phyloP scores from a whole-genome alignment of 2,329 filamentous ascomycete genomes.

The Ophiostoma pallidulum region DNA sequence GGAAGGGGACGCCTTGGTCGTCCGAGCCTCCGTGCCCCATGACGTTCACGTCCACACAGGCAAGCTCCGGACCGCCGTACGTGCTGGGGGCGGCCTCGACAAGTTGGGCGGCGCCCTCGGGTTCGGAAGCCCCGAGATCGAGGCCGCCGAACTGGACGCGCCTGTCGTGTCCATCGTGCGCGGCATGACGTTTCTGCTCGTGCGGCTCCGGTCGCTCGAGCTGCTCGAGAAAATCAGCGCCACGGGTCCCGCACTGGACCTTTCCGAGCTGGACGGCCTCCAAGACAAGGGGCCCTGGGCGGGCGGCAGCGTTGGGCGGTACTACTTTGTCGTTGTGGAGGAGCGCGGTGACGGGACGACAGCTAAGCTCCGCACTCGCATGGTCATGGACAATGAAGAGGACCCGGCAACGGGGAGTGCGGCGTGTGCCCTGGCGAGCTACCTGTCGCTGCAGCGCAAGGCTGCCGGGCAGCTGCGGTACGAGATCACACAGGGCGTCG shows the following conservation, averaged over 20 bases:
- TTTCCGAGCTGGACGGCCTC: constrained; percentile 25
- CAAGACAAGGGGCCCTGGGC: constrained; percentile 46
- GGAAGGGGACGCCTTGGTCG: constrained; percentile 32
- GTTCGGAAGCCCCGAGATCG: constrained; percentile 23
- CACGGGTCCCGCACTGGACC: constrained; percentile 23
- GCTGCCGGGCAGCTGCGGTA: constrained; percentile 27
- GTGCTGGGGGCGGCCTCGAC: constrained; percentile 22
- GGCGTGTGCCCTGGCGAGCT: constrained; percentile 46
- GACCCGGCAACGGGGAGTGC: constrained; percentile 57
- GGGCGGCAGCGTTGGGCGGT: constrained; percentile 42
- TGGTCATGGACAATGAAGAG: constrained; percentile 45
- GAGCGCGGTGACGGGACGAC: constrained; percentile 16
- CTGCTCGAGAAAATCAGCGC: constrained; percentile 37
- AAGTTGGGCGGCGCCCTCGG: constrained; percentile 23
- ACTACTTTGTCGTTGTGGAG: constrained; percentile 44
- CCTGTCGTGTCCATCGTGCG: constrained; percentile 56
- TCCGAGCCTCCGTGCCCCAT: constrained; percentile 57
- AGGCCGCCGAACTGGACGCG: constrained; percentile 30
- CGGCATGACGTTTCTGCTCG: constrained; percentile 64
- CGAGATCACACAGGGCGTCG: constrained; percentile 54
- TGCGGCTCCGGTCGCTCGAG: constrained; percentile 51
- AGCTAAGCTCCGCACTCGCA: constrained; percentile 47
- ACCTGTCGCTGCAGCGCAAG: constrained; percentile 37
- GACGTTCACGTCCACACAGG: constrained; percentile 51
- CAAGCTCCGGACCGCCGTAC: constrained; percentile 30